Percentiles rank a stretch among this genome's conserved stretches.
Conservation (phyloP, 169 alveolate genomes). For the Plasmodium gaboni region DNA sequence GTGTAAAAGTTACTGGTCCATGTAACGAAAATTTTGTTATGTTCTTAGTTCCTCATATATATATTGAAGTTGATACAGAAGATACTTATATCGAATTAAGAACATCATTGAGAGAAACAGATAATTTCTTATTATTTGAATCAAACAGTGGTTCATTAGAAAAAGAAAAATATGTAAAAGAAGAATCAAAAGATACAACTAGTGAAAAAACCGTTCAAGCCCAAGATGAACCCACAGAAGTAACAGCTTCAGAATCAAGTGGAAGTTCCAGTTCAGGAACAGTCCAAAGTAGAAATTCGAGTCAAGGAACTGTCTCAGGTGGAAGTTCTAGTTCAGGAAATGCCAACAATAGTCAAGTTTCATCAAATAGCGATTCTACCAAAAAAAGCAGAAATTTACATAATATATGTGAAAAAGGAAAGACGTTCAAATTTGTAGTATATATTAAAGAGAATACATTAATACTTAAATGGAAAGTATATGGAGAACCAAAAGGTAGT, state of each 20-base stretch:
- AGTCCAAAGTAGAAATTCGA: too few species aligned
- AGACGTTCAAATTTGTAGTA: neutral
- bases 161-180: too few species aligned
- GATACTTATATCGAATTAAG: neutral
- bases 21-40: neutral
- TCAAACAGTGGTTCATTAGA: too few species aligned
- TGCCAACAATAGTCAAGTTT: too few species aligned
- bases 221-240: too few species aligned
- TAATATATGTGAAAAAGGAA: neutral
- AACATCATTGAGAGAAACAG: neutral
- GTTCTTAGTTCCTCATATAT: conserved; percentile 14
- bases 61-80: conserved; percentile 2
- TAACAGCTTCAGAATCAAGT: too few species aligned
- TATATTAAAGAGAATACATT: neutral
- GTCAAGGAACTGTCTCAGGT: too few species aligned
- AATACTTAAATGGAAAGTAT: conserved; percentile 20
- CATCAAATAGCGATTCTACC: neutral
- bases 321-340: too few species aligned
- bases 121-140: neutral
- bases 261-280: too few species aligned
- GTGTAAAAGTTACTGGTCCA: conserved; percentile 26
- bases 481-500: neutral
- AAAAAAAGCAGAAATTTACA: neutral
- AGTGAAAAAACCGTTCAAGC: too few species aligned
- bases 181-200: too few species aligned